Base-by-base conservation (phyloP, 2,329 filamentous ascomycete species). In the Chalaropsis ovoidea region DNA sequence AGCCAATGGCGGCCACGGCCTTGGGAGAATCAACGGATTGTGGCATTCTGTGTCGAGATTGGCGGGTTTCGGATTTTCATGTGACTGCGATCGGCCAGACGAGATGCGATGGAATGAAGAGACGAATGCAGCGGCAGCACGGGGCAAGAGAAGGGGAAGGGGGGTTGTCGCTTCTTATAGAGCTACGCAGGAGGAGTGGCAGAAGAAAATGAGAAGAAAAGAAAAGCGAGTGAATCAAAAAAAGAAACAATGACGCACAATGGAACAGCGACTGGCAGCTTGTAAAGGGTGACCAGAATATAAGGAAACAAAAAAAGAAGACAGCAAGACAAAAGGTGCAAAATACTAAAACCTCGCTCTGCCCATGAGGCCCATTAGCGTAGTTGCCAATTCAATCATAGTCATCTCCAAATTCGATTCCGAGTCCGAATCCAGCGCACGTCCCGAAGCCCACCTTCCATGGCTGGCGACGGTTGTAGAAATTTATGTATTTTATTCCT, bases 341-440 rank as follows among this genome's bases (percentile, higher is more conserved):
- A 43, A 15, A 41, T 10, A 63, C 31, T 47, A 47, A 27, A 42
- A 61, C 31, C 43, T 52, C 4, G 8, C 31, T 58, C 27, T 58
- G 13, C 24, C 54, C 7, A 31, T 58, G 13, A 27, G 35, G 47
- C 22, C 41, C 39, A 22, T 65, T 67, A 58, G 54, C 54, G 31
- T 58, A 35, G 17, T 39, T 58, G 54, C 54, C 54, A 19, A 22
- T 10, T 58, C 54, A 58, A 35, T 58, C 54, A 58, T 10, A 22
- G 17, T 19, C 27, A 35, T 35, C 54, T 58, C 54, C 54, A 58
- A 58, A 31, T 58, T 13, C 54, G 3, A 31, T n/a, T 58, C 52
- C 52, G 31, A 35, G 27, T 58, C 27, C 54, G 39, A 58, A 58
- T 39, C 54, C 2, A 58, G 54, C n/a, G 54, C 54, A 58, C 54